Conservation (phyloP, 2,329 filamentous ascomycete species). For the Aotearoamyces nothofagi region DNA sequence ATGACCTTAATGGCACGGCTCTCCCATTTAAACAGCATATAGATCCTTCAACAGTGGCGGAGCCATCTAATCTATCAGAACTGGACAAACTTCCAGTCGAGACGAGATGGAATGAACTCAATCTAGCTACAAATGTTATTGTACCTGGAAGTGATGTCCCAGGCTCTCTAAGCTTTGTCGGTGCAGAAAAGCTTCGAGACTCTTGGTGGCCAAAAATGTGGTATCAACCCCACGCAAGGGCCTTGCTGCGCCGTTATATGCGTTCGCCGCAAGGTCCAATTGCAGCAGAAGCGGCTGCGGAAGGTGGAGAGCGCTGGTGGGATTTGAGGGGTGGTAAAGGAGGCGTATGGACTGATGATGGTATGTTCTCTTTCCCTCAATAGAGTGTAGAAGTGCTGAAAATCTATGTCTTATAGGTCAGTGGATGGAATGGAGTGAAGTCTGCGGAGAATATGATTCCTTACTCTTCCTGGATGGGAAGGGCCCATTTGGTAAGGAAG, state of each 20-base stretch:
- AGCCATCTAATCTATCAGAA: slow-evolving; percentile 3
- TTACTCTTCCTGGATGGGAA: slow-evolving; percentile 32
- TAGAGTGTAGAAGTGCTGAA: slow-evolving; percentile 1
- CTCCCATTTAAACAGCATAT: slow-evolving; percentile 6
- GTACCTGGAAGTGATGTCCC: slow-evolving; percentile 4
- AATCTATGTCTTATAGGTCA: slow-evolving; percentile 8
- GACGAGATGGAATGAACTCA: slow-evolving; percentile 4
- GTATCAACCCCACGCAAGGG: slow-evolving; percentile 30
- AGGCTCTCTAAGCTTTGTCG: slow-evolving; percentile 2
- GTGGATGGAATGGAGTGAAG: slow-evolving; percentile 32
- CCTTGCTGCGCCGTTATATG: slow-evolving; percentile 31
- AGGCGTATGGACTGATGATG: slow-evolving; percentile 35
- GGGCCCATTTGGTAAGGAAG: slow-evolving; percentile 24
- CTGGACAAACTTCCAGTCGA: slow-evolving; percentile 6
- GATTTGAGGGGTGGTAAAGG: slow-evolving; percentile 34
- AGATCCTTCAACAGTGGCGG: background rate
- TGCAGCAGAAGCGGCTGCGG: slow-evolving; percentile 25
- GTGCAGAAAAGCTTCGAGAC: slow-evolving; percentile 6
- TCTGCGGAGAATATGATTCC: too few species aligned
- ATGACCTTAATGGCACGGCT: slow-evolving; percentile 5
- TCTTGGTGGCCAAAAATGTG: slow-evolving; percentile 30
- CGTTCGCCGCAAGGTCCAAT: slow-evolving; percentile 25
- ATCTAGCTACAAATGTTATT: slow-evolving; percentile 5
- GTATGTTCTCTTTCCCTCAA: slow-evolving; percentile 10
- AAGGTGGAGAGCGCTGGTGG: slow-evolving; percentile 31